phyloP scores from a whole-genome alignment of 495 filamentous ascomycete species.

The Aspergillus affinis region DNA sequence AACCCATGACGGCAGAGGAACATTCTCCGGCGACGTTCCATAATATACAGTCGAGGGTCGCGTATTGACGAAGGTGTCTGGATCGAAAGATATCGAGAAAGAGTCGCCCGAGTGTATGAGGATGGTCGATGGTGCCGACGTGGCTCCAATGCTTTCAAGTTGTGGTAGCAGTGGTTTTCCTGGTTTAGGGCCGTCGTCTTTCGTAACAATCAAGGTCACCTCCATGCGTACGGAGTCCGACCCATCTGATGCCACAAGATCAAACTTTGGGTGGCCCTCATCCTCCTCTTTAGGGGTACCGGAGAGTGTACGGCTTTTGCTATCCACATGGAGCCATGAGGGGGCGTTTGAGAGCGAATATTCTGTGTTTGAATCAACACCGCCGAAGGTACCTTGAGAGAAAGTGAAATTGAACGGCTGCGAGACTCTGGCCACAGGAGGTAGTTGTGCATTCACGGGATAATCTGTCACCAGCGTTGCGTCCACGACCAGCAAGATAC shows the following conservation, averaged over 20 bases:
- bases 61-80: constrained; percentile 49
- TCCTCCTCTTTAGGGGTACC: constrained; percentile 62
- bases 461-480: constrained; percentile 57
- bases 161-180: constrained; percentile 49
- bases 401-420: constrained; percentile 67
- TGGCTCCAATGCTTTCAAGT: constrained; percentile 43
- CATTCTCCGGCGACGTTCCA: constrained; percentile 72
- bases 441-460: constrained; percentile 75
- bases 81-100: constrained; percentile 47
- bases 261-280: constrained; percentile 54
- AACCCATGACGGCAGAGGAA: constrained; percentile 86
- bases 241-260: constrained; percentile 60
- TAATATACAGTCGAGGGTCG: constrained; percentile 63
- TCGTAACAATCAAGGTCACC: constrained; percentile 63
- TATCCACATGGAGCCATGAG: constrained; percentile 68
- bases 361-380: constrained; percentile 47
- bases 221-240: constrained; percentile 56
- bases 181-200: constrained; percentile 49
- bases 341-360: constrained; percentile 65
- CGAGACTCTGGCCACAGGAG: constrained; percentile 67
- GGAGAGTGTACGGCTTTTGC: constrained; percentile 56
- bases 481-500: constrained; percentile 33
- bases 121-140: constrained; percentile 46
- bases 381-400: constrained; percentile 65
- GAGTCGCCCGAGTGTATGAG: constrained; percentile 44